Percentiles rank a stretch among this genome's conserved stretches.
These are phyloP conservation scores for Elongisporangium prolatum DNA, from an alignment of 352 stramenopile genomes.

Conservation along the genomic window DNA sequence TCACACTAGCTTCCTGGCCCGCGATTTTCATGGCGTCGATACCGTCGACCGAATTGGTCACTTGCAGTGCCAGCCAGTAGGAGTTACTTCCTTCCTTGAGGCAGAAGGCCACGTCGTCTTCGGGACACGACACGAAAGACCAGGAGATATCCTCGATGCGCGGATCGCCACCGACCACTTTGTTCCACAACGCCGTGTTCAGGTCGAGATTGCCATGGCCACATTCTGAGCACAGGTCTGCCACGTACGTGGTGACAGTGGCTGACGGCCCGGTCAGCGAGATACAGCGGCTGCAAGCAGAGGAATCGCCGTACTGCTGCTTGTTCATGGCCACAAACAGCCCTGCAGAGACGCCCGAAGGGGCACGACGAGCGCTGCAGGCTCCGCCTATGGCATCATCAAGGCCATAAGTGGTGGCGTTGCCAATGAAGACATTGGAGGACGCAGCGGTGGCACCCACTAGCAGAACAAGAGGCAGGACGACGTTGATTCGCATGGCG, in stretches of 20 bases:
- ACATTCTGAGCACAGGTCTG: constrained; percentile 64
- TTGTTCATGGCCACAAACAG: constrained; percentile 64
- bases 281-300: constrained; percentile 53
- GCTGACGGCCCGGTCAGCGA: constrained; percentile 37
- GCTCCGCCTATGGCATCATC: constrained; percentile 35
- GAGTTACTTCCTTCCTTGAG: constrained; percentile 64
- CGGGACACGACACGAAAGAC: constrained; percentile 50
- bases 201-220: constrained; percentile 58
- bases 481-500: neutral
- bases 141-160: constrained; percentile 49
- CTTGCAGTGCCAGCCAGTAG: constrained; percentile 59
- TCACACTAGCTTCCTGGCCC: constrained; percentile 30
- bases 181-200: constrained; percentile 51
- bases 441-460: constrained; percentile 1
- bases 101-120: constrained; percentile 61
- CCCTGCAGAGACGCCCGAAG: constrained; percentile 31
- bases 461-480: neutral
- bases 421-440: constrained; percentile 37
- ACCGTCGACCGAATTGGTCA: constrained; percentile 44
- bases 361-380: constrained; percentile 42
- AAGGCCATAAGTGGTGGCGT: constrained; percentile 49
- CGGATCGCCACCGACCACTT: constrained; percentile 44
- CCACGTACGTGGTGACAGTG: constrained; percentile 45
- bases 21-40: constrained; percentile 49
- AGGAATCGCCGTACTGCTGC: constrained; percentile 50